Percentiles rank a stretch among this genome's conserved stretches.
Evolutionary conservation across 768 basidiomycete species (phyloP).

Genomic region (Calocybe cyanea): DNA sequence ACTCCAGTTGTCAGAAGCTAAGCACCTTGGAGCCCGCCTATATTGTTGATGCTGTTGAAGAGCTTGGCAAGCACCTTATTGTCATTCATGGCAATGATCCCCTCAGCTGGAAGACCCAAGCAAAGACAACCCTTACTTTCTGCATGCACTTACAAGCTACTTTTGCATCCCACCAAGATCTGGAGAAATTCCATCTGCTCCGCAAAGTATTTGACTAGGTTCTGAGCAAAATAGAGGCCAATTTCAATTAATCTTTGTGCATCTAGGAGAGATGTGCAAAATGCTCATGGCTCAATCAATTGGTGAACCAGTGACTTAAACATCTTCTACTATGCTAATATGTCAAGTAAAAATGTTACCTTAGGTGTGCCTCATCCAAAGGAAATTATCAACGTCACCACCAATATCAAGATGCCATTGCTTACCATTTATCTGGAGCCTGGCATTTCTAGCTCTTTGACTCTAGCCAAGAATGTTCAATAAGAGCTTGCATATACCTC

Average conservation of each 20-base stretch:
- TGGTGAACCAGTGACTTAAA: conserved; percentile 99
- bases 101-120: conserved; percentile 74
- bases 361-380: conserved; percentile 98
- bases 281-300: conserved; percentile 98
- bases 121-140: conserved; percentile 89
- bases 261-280: conserved; percentile 99
- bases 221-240: conserved; percentile 89
- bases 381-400: conserved; percentile 99
- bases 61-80: conserved; percentile 71
- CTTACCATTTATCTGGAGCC: conserved; percentile 86
- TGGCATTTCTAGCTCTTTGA: conserved; percentile 56
- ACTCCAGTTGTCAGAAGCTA: conserved; percentile 90
- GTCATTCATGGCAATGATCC: conserved; percentile 85
- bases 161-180: conserved; percentile 79
- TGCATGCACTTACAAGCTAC: conserved; percentile 90
- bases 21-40: conserved; percentile 88
- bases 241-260: conserved; percentile 92
- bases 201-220: conserved; percentile 98
- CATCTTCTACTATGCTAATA: conserved; percentile 99
- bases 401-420: conserved; percentile 97
- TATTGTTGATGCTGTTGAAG: conserved; percentile 76
- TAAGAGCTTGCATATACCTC: conserved; percentile 94
- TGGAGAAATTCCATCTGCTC: conserved; percentile 86
- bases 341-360: conserved; percentile 99
- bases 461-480: conserved; percentile 80